Evolutionary conservation across 176 grass and related monocot genomes (phyloP), one percentile per base, ranked within the genome.

Genomic region (Zoysia pacifica): DNA sequence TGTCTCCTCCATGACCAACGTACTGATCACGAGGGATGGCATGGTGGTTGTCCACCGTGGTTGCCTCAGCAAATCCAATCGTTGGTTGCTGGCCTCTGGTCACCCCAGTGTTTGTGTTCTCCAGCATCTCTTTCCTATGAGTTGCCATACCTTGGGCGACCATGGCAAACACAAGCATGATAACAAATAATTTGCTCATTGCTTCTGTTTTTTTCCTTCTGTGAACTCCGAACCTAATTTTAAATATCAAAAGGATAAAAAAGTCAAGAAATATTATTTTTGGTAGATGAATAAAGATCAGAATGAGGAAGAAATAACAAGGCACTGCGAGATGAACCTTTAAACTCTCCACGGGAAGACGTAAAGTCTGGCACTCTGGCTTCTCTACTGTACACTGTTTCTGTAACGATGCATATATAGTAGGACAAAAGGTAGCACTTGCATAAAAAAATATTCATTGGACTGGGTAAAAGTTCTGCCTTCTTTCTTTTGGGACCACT

Each of bases 21-120:
- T 85, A 89, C 72, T 89, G 87, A 62, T 81, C 82, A 5, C 87
- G 82, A 18, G 87, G 87, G 47, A 85, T 85, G 2, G 87, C 87
- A 66, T 89, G 87, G 87, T 89, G 82, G 49, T 89, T 89, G 77
- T 89, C 77, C 6, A 89, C 82, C 1, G 71, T 50, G 13, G 71
- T 81, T 20, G 71, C 65, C 4, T 72, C 49, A 2, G 39, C 79
- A 18, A 44, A 13, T 2, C 65, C 82, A 6, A 84, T 72, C 9
- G 13, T 81, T 3, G 61, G 14, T 70, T 81, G 70, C 18, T 1
- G 0, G 4, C 3, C 43, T 10, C 50, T 40, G 11, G 6, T 6
- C 18, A 7, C 65, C 0, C 1, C 35, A 0, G 41, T 18, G 2
- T 14, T 13, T 0, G 18, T 67, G 6, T 70, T 65, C 58, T 44